Percentiles rank a stretch among this genome's conserved stretches.
Evolutionary conservation across 305 asterid genomes (phyloP).

Genomic region (Fraxinus dipetala): DNA sequence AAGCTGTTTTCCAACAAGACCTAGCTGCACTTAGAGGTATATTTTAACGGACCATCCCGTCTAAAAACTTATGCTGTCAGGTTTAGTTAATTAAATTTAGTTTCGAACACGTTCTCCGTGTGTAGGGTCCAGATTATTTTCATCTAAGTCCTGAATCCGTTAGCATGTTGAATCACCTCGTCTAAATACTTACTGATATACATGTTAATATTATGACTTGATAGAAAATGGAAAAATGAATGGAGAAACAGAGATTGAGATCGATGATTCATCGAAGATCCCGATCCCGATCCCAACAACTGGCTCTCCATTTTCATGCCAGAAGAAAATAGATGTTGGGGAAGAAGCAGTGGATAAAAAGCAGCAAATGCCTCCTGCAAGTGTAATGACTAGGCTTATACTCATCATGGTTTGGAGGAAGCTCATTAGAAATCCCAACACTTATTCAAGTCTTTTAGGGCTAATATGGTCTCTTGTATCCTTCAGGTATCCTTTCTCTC

Average conservation of each 20-base stretch:
- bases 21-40: conserved; percentile 47
- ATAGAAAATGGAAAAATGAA: conserved; percentile 44
- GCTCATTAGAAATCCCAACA: conserved; percentile 86
- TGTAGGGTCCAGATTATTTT: too few species aligned
- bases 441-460: conserved; percentile 85
- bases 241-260: conserved; percentile 56
- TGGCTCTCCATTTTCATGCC: conserved; percentile 52
- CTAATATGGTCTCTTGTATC: conserved; percentile 83
- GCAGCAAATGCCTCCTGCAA: conserved; percentile 87
- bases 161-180: too few species aligned
- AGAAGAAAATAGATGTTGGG: conserved; percentile 52
- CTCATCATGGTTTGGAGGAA: conserved; percentile 93
- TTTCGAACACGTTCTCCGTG: too few species aligned
- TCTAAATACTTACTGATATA: not conserved
- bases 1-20: conserved; percentile 43
- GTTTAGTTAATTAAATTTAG: too few species aligned
- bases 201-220: not conserved
- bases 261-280: conserved; percentile 46
- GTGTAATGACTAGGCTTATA: conserved; percentile 89
- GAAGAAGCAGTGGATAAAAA: conserved; percentile 48
- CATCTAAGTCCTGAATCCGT: too few species aligned
- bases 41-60: too few species aligned
- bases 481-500: conserved; percentile 49
- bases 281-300: conserved; percentile 24
- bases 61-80: too few species aligned